Evolutionary conservation across 345 rosid genomes (phyloP), one percentile per base, ranked within the genome.

Genomic region (Toxicodendron radicans): DNA sequence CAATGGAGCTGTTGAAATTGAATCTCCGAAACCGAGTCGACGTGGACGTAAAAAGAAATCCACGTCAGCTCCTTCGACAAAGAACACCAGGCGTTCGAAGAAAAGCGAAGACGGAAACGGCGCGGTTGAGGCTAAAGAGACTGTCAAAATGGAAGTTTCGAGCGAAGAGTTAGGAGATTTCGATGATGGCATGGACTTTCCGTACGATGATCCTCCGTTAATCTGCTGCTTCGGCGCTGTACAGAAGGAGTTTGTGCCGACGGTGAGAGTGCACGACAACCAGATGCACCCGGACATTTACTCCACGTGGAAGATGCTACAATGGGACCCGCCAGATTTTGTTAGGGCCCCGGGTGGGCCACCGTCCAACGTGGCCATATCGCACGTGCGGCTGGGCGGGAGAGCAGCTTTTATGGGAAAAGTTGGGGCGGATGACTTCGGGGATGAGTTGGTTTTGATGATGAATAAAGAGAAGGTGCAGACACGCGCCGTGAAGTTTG

Each of bases 401-500:
- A 85, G 99, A 78, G 98, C 97, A 5, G 97, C 98, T 35, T 86
- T 95, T 45, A 88, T 95, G 89, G 99, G 99, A 64, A 95, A 95
- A 80, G 93, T 91, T 16, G 98, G 98, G 71, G 83, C 75, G 64
- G 99, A 95, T 75, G 84, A 76, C 1, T 85, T 84, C 16, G 97
- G 99, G 18, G 78, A 82, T 30, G 97, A 89, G 85, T 48, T 92
- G 58, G 90, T 95, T 45, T 43, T 87, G 89, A 84, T 82, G 91
- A 84, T 92, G 99, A 92, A 91, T 46, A 84, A 86, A 84, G 97
- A 95, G 82, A 85, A 68, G 58, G 98, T 95, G 71, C 99, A 95
- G 79, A 95, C 97, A 0, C 87, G 97, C 69, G 91, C 84, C 16
- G 93, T 95, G 70, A 83, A 88, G 77, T 80, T 92, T 72, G 98